Base-by-base conservation (phyloP, 2,329 filamentous ascomycete genomes). In the Diplodia intermedia region DNA sequence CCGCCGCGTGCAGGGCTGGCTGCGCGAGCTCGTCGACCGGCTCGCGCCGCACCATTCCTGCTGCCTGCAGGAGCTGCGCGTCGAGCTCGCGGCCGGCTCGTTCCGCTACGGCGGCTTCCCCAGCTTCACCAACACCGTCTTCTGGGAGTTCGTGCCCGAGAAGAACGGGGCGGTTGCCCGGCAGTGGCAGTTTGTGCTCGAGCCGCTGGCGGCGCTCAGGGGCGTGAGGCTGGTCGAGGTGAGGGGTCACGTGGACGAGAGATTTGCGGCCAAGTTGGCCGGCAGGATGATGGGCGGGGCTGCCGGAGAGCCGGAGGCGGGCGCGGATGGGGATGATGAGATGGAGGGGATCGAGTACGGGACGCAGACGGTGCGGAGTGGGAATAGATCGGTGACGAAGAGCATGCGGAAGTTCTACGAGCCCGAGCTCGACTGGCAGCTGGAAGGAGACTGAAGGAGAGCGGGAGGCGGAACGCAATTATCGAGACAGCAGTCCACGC, bases 161-260 rank as follows among this genome's bases (percentile, higher is more conserved):
- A 29, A 20, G 49, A 36, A 31, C 43, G n/a, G 23, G 7, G 68
- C 50, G 11, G 20, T 31, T 26, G 54, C 36, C 40, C 26, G 50
- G 15, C 49, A 47, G 36, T 68, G 43, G 29, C 68, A 69, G 65
- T 69, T 69, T n/a, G 68, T 69, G 38, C 49, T 69, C 50, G 68
- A 69, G 33, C 68, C 68, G 43, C 20, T 69, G 40, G 56, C 50
- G 3, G 15, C 15, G 31, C 23, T 69, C 65, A 33, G 43, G 12
- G 68, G 65, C n/a, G 50, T 69, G 8, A 57, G 60, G 50, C 20
- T 15, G 6, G 65, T 69, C 15, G 36, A 55, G 14, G 38, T 69
- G n/a, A 23, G 23, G 9, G 68, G 68, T 15, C 68, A 69, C 36
- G 57, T 69, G 38, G 26, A 18, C 11, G 50, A 55, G 3, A 56